Base-by-base conservation (phyloP, 257 asterid genomes). In the Echites panduratus region DNA sequence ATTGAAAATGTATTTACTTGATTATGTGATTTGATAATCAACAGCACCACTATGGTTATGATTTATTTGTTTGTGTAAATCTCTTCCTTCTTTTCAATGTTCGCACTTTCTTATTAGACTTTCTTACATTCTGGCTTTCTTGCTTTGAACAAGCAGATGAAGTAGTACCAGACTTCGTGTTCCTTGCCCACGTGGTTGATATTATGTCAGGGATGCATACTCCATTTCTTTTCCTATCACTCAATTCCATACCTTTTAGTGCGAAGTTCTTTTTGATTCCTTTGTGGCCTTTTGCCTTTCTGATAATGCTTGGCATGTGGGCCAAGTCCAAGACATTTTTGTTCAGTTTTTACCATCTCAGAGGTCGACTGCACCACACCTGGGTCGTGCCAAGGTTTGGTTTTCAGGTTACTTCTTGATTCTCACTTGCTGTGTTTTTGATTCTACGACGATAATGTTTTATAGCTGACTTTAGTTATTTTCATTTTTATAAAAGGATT, bases 331-430 rank as follows among this genome's bases (percentile, higher is more conserved):
- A 90, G 85, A 85, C 95, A 26, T 84, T 95, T 82, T 77, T 90
- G 85, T 73, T 76, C 87, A 82, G 80, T 76, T 93, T 83, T 76
- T 95, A 95, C 85, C 32, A 78, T 78, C 97, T 92, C 76, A 81
- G 98, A 79, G 96, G 96, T 24, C 85, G 73, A 75, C 65, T 85
- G 82, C 92, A 86, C 79, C 91, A 92, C 38, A 86, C 91, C 29
- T 95, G 99, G 99, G 65, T 45, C 57, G 96, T 92, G 66, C 99
- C 99, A 26, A 85, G 99, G 80, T 89, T 83, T 44, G 97, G 99
- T 58, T 92, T 95, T 67, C 99, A 95, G 96, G 99, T 90, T 75
- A 1, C 52, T 49, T 11, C 59, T 67, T 20, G 29, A 2, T 24
- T 47, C 63, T 65, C n/a, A 1, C 62, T 50, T 52, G 2, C 65